Evolutionary conservation across 345 rosid genomes (phyloP), one percentile per base, ranked within the genome.

Genomic region (Citrus sp.): DNA sequence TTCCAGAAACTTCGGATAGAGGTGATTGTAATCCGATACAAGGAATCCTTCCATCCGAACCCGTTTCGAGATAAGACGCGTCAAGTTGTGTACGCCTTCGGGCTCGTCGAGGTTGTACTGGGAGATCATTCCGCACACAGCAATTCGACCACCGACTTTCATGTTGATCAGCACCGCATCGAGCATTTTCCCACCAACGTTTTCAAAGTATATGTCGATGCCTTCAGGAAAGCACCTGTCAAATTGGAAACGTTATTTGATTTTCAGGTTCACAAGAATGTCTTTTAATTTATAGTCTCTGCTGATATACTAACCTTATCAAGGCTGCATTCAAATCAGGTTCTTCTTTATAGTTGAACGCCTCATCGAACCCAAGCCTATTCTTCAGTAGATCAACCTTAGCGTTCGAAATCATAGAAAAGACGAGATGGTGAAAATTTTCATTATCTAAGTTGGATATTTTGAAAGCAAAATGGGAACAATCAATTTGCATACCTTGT

Each of bases 101-200:
- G 80, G 55, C 51, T 34, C 76, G 6, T 78, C 75, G 0, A 67
- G 79, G 40, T 82, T 82, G 61, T 80, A 73, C 75, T 76, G 28
- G 1, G 91, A 86, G 35, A 88, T 78, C 89, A 88, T 81, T 16
- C 91, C 85, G 5, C 89, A 87, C 0, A 82, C 85, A 30, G 91
- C 88, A 22, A 91, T 80, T 34, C 92, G 88, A 28, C 93, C 95
- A 14, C 65, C 77, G 46, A 69, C 16, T 61, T 77, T 87, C 95
- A 87, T 91, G 87, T 91, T 91, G 35, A 64, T 60, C 6, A 88
- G 76, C 42, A 85, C 95, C 3, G 92, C 90, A 51, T 89, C 93
- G 38, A 91, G 86, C 92, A 88, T 91, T 49, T 86, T 85, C 6
- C 93, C 93, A 1, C 93, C 95, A 13, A 90, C 93, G 66, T 90